A percentile compares a stretch with the other conserved stretches of the same genome.
Conservation (phyloP, 352 stramenopile species). For the Plasmopara halstedii region DNA sequence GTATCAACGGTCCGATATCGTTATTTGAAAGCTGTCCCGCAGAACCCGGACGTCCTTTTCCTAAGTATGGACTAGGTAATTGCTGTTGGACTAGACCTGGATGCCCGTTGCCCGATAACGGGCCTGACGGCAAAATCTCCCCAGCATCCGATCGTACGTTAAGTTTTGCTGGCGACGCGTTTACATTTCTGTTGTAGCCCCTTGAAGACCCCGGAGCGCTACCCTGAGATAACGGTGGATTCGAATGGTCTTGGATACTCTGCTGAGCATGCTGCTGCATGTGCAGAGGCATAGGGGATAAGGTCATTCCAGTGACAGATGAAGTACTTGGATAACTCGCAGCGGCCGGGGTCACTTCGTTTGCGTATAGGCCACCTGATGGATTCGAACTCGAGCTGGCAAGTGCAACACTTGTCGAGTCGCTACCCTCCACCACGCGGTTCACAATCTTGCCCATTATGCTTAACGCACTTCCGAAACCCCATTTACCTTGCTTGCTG, state of each 20-base stretch:
- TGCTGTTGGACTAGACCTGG: constrained; percentile 15
- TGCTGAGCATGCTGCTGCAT: constrained; percentile 19
- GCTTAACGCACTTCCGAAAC: constrained; percentile 65
- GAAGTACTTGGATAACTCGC: constrained; percentile 25
- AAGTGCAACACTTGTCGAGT: constrained; percentile 19
- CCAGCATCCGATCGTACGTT: constrained; percentile 7
- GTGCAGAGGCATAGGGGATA: constrained; percentile 11
- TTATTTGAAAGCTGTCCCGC: constrained; percentile 16
- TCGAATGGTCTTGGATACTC: constrained; percentile 17
- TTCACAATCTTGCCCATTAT: constrained; percentile 87
- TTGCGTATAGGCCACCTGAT: constrained; percentile 25
- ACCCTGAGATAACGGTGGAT: constrained; percentile 21
- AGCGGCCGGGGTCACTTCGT: constrained; percentile 14
- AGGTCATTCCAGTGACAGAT: constrained; percentile 5
- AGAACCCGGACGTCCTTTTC: constrained; percentile 11
- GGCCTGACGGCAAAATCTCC: constrained; percentile 9
- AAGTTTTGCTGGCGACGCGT: constrained; percentile 4
- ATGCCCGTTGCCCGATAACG: constrained; percentile 20
- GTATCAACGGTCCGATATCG: constrained; percentile 10
- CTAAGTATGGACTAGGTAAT: constrained; percentile 21
- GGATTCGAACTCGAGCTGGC: constrained; percentile 4
- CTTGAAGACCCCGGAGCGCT: constrained; percentile 18
- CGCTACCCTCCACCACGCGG: constrained; percentile 70
- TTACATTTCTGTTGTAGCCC: constrained; percentile 15
- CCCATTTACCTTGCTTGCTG: constrained; percentile 68